These are phyloP conservation scores for Fusarium pseudograminearum DNA, from an alignment of 2,329 filamentous ascomycete species.

Conservation along the genomic window DNA sequence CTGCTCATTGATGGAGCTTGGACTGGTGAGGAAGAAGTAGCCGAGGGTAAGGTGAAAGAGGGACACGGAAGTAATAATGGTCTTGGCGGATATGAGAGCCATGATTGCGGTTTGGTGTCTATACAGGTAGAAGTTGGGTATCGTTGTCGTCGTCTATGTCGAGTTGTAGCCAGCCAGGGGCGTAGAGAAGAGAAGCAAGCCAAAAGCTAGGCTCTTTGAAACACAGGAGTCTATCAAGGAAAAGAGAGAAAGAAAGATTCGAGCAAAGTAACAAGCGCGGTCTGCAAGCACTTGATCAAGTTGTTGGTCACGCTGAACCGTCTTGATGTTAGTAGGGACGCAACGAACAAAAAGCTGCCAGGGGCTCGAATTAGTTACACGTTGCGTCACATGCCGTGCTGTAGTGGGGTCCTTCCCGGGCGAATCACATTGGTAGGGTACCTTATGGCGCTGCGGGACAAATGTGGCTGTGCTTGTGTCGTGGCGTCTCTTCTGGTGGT, in stretches of 20 bases:
- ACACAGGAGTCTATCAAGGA: neutral
- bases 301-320: constrained; percentile 33
- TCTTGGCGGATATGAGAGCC: constrained; percentile 83
- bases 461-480: constrained; percentile 16
- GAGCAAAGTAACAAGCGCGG: neutral
- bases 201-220: neutral
- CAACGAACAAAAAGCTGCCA: constrained; percentile 2
- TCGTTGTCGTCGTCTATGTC: constrained; percentile 3
- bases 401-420: constrained; percentile 13
- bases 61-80: constrained; percentile 83
- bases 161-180: neutral
- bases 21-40: constrained; percentile 84
- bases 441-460: constrained; percentile 23
- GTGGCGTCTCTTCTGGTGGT: constrained; percentile 1
- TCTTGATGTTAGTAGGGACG: neutral
- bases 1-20: constrained; percentile 79
- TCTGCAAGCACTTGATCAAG: constrained; percentile 22
- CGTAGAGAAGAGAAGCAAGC: neutral
- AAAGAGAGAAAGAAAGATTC: neutral
- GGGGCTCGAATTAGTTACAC: constrained; percentile 23
- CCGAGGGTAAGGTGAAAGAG: constrained; percentile 87
- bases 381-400: constrained; percentile 39
- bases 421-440: constrained; percentile 22
- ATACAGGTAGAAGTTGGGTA: neutral
- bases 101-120: constrained; percentile 61